phyloP scores from a whole-genome alignment of 495 filamentous ascomycete genomes.

The Neurospora africana region DNA sequence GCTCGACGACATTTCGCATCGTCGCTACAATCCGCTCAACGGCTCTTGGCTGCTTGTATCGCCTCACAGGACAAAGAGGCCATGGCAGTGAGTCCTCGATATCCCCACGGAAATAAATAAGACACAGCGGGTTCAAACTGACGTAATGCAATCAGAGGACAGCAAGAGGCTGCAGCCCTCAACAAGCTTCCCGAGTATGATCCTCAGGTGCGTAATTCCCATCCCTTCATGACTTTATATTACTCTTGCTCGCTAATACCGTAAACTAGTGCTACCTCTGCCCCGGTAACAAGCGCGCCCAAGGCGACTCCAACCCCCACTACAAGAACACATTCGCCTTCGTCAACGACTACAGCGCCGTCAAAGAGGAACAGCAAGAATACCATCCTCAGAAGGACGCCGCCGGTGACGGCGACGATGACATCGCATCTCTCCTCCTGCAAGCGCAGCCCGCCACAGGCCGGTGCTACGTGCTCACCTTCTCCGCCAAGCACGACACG shows the following conservation, averaged over 20 bases:
- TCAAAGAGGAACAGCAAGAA: slow-evolving; percentile 78
- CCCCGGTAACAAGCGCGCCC: slow-evolving; percentile 83
- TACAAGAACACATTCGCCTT: slow-evolving; percentile 88
- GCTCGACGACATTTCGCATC: slow-evolving; percentile 93
- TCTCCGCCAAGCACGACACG: slow-evolving; percentile 78
- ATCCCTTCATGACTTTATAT: neutral
- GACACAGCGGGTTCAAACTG: no score
- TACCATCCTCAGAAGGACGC: slow-evolving; percentile 24
- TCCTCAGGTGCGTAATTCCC: slow-evolving; percentile 41
- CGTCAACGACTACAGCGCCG: slow-evolving; percentile 94
- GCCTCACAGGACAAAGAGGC: slow-evolving; percentile 88
- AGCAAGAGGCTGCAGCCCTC: slow-evolving; percentile 74
- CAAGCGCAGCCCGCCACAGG: slow-evolving; percentile 79
- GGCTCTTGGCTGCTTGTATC: slow-evolving; percentile 90
- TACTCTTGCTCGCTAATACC: slow-evolving; percentile 2
- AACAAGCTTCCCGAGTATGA: slow-evolving; percentile 73
- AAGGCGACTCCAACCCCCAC: slow-evolving; percentile 77
- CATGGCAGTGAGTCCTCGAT: slow-evolving; percentile 74
- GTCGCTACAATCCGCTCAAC: slow-evolving; percentile 84
- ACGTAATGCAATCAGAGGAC: slow-evolving; percentile 48
- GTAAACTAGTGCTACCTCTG: slow-evolving; percentile 75
- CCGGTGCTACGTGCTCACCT: slow-evolving; percentile 95
- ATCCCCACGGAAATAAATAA: neutral
- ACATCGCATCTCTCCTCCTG: slow-evolving; percentile 67
- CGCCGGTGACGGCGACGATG: slow-evolving; percentile 20